Conservation (phyloP, 306 rosid species). For the Urtica urens region DNA sequence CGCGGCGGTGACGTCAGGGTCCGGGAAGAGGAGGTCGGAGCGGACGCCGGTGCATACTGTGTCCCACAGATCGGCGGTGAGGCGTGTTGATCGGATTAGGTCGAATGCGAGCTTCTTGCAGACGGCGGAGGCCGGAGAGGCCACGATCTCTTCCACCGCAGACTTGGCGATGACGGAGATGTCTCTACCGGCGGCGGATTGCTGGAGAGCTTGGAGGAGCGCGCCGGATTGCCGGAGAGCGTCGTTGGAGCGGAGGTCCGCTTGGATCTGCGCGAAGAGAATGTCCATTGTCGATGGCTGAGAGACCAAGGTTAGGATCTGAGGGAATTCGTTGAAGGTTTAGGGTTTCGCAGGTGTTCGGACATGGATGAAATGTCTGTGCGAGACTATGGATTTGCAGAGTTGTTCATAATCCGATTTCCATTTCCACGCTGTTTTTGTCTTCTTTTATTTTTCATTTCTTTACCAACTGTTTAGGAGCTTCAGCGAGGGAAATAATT, state of each 20-base stretch:
- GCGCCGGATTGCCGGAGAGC: conserved; percentile 97
- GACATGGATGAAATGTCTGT: background rate
- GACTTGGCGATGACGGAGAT: conserved; percentile 77
- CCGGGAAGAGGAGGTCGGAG: conserved; percentile 81
- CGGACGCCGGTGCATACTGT: conserved; percentile 77
- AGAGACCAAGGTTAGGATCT: conserved; percentile 17
- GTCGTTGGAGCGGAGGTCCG: conserved; percentile 94
- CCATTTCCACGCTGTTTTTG: background rate
- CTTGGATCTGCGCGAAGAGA: conserved; percentile 97
- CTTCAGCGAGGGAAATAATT: background rate
- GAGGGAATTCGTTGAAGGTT: background rate
- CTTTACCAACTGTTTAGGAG: background rate
- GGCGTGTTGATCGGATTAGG: conserved; percentile 91
- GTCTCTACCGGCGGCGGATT: conserved; percentile 95
- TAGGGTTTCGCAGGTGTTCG: background rate
- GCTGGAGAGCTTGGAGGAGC: conserved; percentile 95
- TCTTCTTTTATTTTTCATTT: background rate
- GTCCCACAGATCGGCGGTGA: conserved; percentile 93
- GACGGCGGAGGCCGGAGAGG: conserved; percentile 91
- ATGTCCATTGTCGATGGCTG: conserved; percentile 48
- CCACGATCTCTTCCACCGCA: conserved; percentile 93
- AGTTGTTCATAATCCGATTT: background rate
- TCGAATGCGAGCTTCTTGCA: conserved; percentile 92
- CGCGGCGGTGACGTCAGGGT: conserved; percentile 92
- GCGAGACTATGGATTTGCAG: background rate